These are phyloP conservation scores for Thraustochytrium sp. DNA, from an alignment of 352 stramenopile genomes.

Conservation along the genomic window DNA sequence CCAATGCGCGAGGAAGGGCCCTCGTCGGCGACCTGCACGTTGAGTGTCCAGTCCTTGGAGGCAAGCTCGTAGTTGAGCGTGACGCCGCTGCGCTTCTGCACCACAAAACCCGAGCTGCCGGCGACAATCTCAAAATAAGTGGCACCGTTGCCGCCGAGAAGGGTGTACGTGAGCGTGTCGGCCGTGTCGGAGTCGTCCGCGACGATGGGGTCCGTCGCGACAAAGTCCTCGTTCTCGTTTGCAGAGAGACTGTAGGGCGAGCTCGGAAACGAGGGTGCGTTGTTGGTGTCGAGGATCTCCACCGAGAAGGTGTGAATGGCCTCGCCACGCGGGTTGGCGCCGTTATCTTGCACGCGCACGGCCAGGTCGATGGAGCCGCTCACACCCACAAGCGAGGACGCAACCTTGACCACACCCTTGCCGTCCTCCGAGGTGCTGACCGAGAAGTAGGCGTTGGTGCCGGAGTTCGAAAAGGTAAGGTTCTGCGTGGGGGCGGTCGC, in stretches of 20 bases:
- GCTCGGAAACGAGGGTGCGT: not conserved
- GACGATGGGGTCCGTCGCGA: not conserved
- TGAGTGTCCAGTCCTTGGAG: conserved; percentile 9
- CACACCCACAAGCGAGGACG: not conserved
- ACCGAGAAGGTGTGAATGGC: not conserved
- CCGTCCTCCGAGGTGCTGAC: not conserved
- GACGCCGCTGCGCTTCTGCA: not conserved
- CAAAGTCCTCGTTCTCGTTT: not conserved
- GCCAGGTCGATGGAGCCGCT: not conserved
- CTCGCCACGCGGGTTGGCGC: not conserved
- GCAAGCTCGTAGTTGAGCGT: not conserved
- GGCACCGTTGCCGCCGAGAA: conserved; percentile 11
- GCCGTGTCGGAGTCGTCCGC: not conserved
- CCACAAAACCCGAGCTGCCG: not conserved
- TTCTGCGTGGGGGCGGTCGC: not conserved
- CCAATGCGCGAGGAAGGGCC: conserved; percentile 7
- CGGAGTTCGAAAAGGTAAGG: not conserved
- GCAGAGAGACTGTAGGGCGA: not conserved
- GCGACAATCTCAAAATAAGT: not conserved
- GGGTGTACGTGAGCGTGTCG: not conserved
- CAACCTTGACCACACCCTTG: conserved; percentile 10
- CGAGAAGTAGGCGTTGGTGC: not conserved
- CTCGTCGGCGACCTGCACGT: conserved; percentile 1
- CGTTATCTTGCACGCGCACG: conserved; percentile 19
- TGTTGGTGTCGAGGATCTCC: conserved; percentile 7